Evolutionary conservation across 208 protist genomes (phyloP).

Genomic region (Willaertia magna): DNA sequence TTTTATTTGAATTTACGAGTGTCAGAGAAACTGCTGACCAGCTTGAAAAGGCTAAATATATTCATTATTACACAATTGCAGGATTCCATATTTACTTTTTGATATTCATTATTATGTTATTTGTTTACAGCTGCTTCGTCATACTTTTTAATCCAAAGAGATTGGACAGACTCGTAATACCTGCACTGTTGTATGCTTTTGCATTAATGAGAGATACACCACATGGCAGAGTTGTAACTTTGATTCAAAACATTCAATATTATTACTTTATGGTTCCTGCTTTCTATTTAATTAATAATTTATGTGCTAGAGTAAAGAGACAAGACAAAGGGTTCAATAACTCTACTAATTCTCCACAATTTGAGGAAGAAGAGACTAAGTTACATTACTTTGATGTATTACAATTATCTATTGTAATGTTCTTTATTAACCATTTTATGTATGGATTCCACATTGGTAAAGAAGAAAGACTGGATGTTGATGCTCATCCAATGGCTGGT

Average conservation of each 20-base stretch:
- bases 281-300: background rate
- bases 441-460: background rate
- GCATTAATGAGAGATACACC: conserved; percentile 2
- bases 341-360: background rate
- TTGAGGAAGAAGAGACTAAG: background rate
- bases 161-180: background rate
- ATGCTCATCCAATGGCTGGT: background rate
- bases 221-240: background rate
- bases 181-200: background rate
- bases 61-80: background rate
- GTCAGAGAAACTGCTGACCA: background rate
- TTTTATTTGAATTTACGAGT: background rate
- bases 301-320: background rate
- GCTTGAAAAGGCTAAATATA: background rate
- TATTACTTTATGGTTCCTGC: background rate
- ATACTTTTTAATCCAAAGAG: background rate
- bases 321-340: background rate
- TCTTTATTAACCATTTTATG: background rate
- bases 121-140: background rate
- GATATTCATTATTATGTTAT: background rate
- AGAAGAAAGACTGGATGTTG: background rate
- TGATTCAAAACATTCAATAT: background rate
- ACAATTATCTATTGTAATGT: background rate
- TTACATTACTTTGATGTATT: background rate
- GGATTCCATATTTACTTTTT: conserved; percentile 1